These are phyloP conservation scores for Ogataea angusta DNA, from an alignment of 805 yeast genomes.

Conservation along the genomic window DNA sequence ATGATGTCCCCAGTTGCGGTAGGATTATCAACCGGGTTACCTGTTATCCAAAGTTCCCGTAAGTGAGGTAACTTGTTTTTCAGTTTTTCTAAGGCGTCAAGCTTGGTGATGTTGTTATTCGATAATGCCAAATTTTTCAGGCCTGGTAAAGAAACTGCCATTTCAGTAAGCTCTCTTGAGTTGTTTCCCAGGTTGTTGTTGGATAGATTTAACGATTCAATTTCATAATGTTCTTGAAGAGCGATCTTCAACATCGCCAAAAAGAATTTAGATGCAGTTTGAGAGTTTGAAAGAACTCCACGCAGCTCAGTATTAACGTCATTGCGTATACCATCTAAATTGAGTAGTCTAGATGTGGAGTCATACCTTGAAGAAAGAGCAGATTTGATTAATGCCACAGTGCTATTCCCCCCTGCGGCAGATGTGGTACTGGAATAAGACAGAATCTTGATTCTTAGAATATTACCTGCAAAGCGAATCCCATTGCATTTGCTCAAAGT, in stretches of 20 bases:
- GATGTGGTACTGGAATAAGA: constrained; percentile 17
- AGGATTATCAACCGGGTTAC: constrained; percentile 64
- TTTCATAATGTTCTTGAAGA: constrained; percentile 43
- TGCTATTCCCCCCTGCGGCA: constrained; percentile 31
- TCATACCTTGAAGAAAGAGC: constrained; percentile 70
- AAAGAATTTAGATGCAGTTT: constrained; percentile 71
- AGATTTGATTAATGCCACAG: constrained; percentile 59
- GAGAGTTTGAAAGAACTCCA: constrained; percentile 52
- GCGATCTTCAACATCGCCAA: constrained; percentile 88
- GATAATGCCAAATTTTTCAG: constrained; percentile 77
- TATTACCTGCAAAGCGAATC: constrained; percentile 75
- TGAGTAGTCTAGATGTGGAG: constrained; percentile 59
- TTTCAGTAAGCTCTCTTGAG: constrained; percentile 48
- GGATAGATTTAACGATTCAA: constrained; percentile 70
- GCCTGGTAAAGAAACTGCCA: constrained; percentile 72
- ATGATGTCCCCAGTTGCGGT: constrained; percentile 59
- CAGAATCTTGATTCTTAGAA: constrained; percentile 49
- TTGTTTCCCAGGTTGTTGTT: constrained; percentile 65
- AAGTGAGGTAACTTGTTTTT: constrained; percentile 68
- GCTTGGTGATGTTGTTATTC: constrained; percentile 61
- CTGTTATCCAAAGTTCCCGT: constrained; percentile 72
- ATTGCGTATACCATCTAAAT: constrained; percentile 59
- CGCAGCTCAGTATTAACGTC: constrained; percentile 57
- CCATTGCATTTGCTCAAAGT: constrained; percentile 63
- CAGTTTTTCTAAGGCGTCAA: constrained; percentile 69